Conservation (phyloP, 495 filamentous ascomycete genomes). For the Lasiosphaeris hirsuta region DNA sequence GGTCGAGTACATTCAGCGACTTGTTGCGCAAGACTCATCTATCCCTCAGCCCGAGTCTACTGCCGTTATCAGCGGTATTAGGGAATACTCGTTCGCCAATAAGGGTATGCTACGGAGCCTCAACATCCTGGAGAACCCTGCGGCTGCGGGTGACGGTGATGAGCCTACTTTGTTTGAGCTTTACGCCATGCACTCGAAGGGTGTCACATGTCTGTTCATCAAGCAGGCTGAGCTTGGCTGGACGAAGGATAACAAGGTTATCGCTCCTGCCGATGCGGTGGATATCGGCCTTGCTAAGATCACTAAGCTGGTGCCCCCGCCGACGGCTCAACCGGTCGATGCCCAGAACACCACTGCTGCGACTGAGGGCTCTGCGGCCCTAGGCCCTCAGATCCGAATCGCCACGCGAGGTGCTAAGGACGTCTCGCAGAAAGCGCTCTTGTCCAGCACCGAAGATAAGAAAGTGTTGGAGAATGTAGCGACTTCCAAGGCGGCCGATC, state of each 20-base stretch:
- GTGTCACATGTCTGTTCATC: constrained; percentile 80
- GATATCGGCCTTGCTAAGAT: constrained; percentile 57
- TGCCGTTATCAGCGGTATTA: constrained; percentile 90
- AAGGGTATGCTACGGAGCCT: constrained; percentile 88
- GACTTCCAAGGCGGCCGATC: constrained; percentile 33
- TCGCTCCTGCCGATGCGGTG: constrained; percentile 70
- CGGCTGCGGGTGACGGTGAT: constrained; percentile 50
- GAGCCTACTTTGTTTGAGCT: constrained; percentile 77
- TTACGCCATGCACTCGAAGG: constrained; percentile 95
- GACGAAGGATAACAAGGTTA: constrained; percentile 78
- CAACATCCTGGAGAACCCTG: constrained; percentile 69
- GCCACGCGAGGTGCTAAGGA: constrained; percentile 41
- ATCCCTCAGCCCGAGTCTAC: constrained; percentile 86
- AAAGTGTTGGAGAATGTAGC: constrained; percentile 23
- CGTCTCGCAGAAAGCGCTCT: constrained; percentile 28
- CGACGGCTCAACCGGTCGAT: constrained; percentile 33
- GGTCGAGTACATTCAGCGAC: constrained; percentile 74
- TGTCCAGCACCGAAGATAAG: constrained; percentile 30
- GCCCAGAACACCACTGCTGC: constrained; percentile 19
- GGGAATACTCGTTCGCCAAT: constrained; percentile 86
- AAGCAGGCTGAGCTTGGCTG: constrained; percentile 87
- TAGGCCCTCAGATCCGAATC: constrained; percentile 33
- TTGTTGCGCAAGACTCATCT: constrained; percentile 66
- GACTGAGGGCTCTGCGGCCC: constrained; percentile 10
- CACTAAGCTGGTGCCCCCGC: constrained; percentile 39